Evolutionary conservation across 2,329 filamentous ascomycete genomes (phyloP), one percentile per base, ranked within the genome.

Genomic region (Polytolypa hystricis): DNA sequence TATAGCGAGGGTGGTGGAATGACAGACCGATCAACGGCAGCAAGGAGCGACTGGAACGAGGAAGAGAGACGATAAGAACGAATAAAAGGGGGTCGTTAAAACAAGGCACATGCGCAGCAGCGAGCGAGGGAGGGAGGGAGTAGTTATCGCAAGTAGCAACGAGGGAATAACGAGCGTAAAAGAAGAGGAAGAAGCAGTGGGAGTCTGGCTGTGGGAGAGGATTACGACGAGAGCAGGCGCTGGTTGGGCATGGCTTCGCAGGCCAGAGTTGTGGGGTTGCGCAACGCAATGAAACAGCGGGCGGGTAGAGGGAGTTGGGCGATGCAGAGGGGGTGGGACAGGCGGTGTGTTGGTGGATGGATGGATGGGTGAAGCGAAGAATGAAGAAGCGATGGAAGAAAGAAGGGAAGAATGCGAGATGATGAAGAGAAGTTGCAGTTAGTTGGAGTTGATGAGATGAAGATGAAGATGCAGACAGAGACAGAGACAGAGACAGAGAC

Each of bases 401-500:
- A 42, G 49, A 50, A 34, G 27, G 30, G 35, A 35, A 39, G 23
- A 35, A 39, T 37, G 38, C 23, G 35, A 30, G 37, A 33, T 35
- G 46, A 45, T 39, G 43, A 35, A 18, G 33, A 30, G 34, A 23
- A 5, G 31, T 41, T 40, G 44, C 44, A 33, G 45, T 40, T 31
- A 41, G 44, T 44, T 45, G 47, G 43, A 45, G 42, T 37, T 40
- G 42, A 44, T 44, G 46, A 43, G 44, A 42, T 40, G 10, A 26
- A 20, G 25, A 30, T 17, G 37, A 35, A 35, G 31, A 40, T 6
- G 16, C 26, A 17, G 15, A 19, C 14, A 26, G 35, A 30, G 17
- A 32, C 15, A 35, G 39, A 32, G 32, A 33, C 33, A 31, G 33
- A 30, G 40, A 39, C 28, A 32, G 17, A 28, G 32, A 39, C 38